Evolutionary conservation across 164 flowering plant genomes (phyloP).

Genomic region (Magnolia kwangsiensis): DNA sequence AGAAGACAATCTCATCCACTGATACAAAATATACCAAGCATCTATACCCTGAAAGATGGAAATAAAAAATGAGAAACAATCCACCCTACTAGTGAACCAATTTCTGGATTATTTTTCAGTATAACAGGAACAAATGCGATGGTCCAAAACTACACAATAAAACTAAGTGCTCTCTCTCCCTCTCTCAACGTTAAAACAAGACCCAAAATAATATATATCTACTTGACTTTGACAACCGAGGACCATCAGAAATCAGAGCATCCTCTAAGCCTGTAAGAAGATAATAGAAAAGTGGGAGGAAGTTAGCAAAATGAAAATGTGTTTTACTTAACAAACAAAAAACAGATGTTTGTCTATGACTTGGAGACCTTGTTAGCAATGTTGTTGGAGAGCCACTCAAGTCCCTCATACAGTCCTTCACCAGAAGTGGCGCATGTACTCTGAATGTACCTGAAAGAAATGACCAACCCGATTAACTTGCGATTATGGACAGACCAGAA

Average conservation of each 20-base stretch:
- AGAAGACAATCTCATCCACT: no score
- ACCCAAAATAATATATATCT: constrained; percentile 4
- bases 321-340: neutral
- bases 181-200: constrained; percentile 2
- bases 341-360: neutral
- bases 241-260: neutral
- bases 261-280: constrained; percentile 14
- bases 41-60: neutral
- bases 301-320: neutral
- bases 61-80: neutral
- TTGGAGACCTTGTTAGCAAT: constrained; percentile 38
- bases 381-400: constrained; percentile 60
- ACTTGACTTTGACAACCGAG: neutral
- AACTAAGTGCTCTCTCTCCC: neutral
- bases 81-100: neutral
- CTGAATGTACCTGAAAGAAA: constrained; percentile 61
- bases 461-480: neutral
- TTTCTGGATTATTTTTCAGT: constrained; percentile 6
- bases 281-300: neutral
- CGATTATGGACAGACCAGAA: neutral
- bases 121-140: constrained; percentile 7
- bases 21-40: no score
- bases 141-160: neutral
- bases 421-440: constrained; percentile 84
- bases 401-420: constrained; percentile 74